A percentile compares a stretch with the other conserved stretches of the same genome.
Evolutionary conservation across 2,329 filamentous ascomycete genomes (phyloP).

Genomic region (Fusarium anthophilum): DNA sequence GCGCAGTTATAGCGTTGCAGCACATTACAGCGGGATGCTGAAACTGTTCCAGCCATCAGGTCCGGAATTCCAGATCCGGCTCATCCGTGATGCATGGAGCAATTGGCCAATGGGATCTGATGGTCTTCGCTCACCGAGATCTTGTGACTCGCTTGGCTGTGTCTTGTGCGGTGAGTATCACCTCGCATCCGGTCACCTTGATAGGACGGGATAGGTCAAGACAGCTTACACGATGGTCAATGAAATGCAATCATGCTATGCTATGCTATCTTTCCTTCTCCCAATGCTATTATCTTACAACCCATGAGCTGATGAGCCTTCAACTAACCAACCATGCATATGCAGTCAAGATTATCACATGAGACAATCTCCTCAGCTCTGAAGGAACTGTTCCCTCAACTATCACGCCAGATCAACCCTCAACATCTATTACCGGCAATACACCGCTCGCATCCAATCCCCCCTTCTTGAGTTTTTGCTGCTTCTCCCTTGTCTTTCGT

Average conservation of each 20-base stretch:
- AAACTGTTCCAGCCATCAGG: conserved; percentile 40
- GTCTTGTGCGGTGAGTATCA: conserved; percentile 21
- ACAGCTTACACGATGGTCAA: not conserved
- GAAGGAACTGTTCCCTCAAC: conserved; percentile 1
- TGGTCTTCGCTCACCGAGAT: conserved; percentile 31
- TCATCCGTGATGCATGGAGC: conserved; percentile 27
- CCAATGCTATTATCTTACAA: conserved; percentile 11
- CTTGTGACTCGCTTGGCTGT: conserved; percentile 14
- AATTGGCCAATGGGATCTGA: conserved; percentile 38
- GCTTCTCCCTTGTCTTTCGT: conserved; percentile 3
- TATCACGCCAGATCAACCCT: conserved; percentile 7
- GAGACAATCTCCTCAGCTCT: not conserved
- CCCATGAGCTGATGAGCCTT: not conserved
- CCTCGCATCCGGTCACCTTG: not conserved
- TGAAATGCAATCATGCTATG: not conserved
- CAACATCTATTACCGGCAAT: conserved; percentile 7
- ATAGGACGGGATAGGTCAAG: not conserved
- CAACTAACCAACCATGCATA: not conserved
- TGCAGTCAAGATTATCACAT: conserved; percentile 7
- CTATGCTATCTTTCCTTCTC: not conserved
- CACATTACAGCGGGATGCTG: conserved; percentile 18
- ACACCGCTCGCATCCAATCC: conserved; percentile 16
- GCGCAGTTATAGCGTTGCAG: conserved; percentile 11
- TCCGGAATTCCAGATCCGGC: conserved; percentile 43
- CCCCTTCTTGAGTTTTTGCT: not conserved